Conservation (phyloP, 2,329 filamentous ascomycete species). For the Zymoseptoria ardabiliae region DNA sequence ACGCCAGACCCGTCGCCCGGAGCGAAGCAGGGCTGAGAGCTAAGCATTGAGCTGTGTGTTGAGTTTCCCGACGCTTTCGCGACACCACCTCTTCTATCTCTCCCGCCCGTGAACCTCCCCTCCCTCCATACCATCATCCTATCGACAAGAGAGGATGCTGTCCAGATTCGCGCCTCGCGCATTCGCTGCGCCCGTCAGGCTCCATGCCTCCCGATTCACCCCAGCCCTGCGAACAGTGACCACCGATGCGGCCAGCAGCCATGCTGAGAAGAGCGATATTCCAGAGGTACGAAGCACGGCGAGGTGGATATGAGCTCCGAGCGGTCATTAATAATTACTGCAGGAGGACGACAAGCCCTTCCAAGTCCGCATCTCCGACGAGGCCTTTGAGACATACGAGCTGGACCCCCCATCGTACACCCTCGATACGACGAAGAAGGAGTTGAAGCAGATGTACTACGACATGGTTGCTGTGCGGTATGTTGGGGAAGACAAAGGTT, state of each 20-base stretch:
- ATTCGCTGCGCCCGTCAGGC: slow-evolving; percentile 26
- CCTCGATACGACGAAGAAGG: slow-evolving; percentile 88
- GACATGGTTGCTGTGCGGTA: slow-evolving; percentile 95
- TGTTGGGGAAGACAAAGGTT: slow-evolving; percentile 26
- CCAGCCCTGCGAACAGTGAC: slow-evolving; percentile 66
- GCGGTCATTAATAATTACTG: slow-evolving; percentile 8
- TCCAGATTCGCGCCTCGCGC: slow-evolving; percentile 32
- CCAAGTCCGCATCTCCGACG: slow-evolving; percentile 84
- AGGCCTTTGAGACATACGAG: slow-evolving; percentile 99
- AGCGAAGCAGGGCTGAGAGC: not conserved
- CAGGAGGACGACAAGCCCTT: slow-evolving; percentile 93
- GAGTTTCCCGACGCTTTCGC: not conserved
- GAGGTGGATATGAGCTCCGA: not conserved
- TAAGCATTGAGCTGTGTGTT: not conserved
- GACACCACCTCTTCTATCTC: slow-evolving; percentile 1
- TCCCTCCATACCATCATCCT: not conserved
- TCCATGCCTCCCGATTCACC: slow-evolving; percentile 25
- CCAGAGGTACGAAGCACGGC: slow-evolving; percentile 48
- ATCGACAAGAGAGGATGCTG: slow-evolving; percentile 24
- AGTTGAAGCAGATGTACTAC: slow-evolving; percentile 98
- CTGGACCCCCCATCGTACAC: slow-evolving; percentile 93
- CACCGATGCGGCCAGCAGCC: slow-evolving; percentile 86
- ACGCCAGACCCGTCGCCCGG: not conserved
- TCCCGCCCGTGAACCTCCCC: slow-evolving; percentile 1
- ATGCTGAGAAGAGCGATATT: slow-evolving; percentile 71